Percentiles rank a stretch among this genome's conserved stretches.
phyloP scores from a whole-genome alignment of 1,139 yeast species.

The Diutina mesorugosa region DNA sequence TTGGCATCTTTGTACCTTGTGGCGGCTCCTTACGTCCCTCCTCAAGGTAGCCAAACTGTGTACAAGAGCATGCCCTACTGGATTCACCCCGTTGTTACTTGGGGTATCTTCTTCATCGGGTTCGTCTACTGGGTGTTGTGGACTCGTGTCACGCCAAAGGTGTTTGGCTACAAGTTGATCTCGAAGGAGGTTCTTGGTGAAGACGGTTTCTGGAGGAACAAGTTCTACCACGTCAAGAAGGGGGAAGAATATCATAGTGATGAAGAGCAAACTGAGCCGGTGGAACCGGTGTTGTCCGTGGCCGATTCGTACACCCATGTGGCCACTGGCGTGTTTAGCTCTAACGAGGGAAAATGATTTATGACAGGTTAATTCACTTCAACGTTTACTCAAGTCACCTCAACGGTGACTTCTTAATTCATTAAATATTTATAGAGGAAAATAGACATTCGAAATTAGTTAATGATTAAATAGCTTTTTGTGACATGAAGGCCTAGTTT shows the following conservation, averaged over 20 bases:
- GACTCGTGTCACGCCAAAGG: constrained; percentile 45
- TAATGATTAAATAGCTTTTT: background rate
- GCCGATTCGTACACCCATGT: background rate
- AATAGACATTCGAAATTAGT: background rate
- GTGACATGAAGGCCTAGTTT: background rate
- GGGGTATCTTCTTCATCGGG: constrained; percentile 69
- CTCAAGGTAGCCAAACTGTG: constrained; percentile 50
- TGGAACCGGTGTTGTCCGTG: background rate
- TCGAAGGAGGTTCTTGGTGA: constrained; percentile 50
- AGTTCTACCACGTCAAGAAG: constrained; percentile 19
- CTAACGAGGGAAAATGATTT: background rate
- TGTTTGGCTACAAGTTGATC: constrained; percentile 47
- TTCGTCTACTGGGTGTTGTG: constrained; percentile 60
- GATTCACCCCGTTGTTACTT: constrained; percentile 72
- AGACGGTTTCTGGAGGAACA: constrained; percentile 66
- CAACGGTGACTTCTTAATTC: background rate
- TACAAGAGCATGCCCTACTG: constrained; percentile 62
- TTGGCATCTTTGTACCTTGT: constrained; percentile 59
- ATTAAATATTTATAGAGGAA: background rate
- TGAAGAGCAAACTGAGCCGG: background rate
- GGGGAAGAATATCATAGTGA: background rate
- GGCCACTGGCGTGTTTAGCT: background rate
- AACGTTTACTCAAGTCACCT: background rate
- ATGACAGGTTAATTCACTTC: background rate
- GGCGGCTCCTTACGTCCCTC: constrained; percentile 76